Conservation (phyloP, 805 yeast species). For the Teunomyces lycoperdinae region DNA sequence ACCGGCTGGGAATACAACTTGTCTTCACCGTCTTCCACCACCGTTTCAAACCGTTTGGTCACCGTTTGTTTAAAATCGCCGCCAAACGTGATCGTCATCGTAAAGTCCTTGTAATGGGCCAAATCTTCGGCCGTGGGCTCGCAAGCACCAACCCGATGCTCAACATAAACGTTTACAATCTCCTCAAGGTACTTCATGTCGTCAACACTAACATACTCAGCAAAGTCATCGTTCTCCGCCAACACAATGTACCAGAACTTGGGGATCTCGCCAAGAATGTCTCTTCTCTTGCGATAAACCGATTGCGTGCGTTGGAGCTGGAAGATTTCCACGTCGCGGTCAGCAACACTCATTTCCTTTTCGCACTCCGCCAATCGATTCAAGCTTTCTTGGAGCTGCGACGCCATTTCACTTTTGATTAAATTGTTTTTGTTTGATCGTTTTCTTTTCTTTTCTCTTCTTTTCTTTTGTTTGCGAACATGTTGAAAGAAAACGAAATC, state of each 20-base stretch:
- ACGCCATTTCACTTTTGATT: constrained; percentile 7
- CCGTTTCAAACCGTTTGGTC: constrained; percentile 54
- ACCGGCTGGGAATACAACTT: constrained; percentile 53
- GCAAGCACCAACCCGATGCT: constrained; percentile 40
- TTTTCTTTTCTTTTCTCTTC: no score
- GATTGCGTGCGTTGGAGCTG: constrained; percentile 53
- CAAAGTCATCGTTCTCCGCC: constrained; percentile 80
- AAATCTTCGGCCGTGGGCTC: constrained; percentile 13
- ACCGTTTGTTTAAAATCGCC: constrained; percentile 53
- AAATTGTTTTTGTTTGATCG: no score
- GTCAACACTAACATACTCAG: constrained; percentile 71
- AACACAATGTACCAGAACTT: constrained; percentile 86
- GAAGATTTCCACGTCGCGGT: constrained; percentile 55
- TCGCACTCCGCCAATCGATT: constrained; percentile 56
- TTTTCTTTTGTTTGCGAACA: not conserved
- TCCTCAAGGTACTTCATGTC: constrained; percentile 75
- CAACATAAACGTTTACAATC: constrained; percentile 61
- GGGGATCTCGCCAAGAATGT: constrained; percentile 52
- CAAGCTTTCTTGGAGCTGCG: constrained; percentile 26
- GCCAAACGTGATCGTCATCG: constrained; percentile 55
- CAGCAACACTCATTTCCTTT: constrained; percentile 56
- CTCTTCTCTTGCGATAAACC: constrained; percentile 57
- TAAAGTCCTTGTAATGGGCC: constrained; percentile 52
- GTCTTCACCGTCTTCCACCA: constrained; percentile 53
- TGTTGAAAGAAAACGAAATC: constrained; percentile 28